Evolutionary conservation across 805 yeast species (phyloP), one percentile per base, ranked within the genome.

Genomic region (Blastobotrys parvus): DNA sequence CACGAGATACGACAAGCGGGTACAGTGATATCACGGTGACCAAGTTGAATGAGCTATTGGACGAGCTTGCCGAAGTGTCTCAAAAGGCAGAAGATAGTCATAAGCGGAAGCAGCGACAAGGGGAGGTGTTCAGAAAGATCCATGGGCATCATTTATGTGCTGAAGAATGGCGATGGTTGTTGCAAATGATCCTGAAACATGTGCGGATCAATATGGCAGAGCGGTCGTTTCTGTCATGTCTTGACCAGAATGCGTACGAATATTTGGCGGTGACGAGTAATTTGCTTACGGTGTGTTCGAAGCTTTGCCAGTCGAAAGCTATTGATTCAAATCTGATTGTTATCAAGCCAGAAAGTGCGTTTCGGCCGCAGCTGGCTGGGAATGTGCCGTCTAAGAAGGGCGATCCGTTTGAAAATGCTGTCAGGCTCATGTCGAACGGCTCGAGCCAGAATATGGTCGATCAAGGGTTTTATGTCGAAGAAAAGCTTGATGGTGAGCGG

Each of bases 401-500:
- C 7, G 29, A 25, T 25, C 29, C 7, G 29, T 25, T 8, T 25
- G 29, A 25, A 11, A 7, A 25, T 25, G 7, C 11, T 11, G 11
- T 25, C 29, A 25, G 11, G 29, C 29, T 25, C 11, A 25, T 25
- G n/a, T n/a, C n/a, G n/a, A n/a, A n/a, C n/a, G n/a, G n/a, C n/a
- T n/a, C n/a, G n/a, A n/a, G n/a, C 8, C 16, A 15, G 32, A 25
- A 23, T 15, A 39, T 55, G 7, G 7, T 22, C n/a, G 19, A 5
- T 7, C 49, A 48, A n/a, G 65, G 69, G 20, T 86, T 87, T 54
- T 72, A 70, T 41, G 76, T 90, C 7, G 97, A 90, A 56, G 97
- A 90, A 58, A 90, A 90, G 58, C 72, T 88, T 64, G 97, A 90
- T 61, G 98, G 97, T 2, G 97, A 90, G 60, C 65, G 98, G 51